These are phyloP conservation scores for Penicillium oxalicum DNA, from an alignment of 2,329 filamentous ascomycete species.

Conservation along the genomic window DNA sequence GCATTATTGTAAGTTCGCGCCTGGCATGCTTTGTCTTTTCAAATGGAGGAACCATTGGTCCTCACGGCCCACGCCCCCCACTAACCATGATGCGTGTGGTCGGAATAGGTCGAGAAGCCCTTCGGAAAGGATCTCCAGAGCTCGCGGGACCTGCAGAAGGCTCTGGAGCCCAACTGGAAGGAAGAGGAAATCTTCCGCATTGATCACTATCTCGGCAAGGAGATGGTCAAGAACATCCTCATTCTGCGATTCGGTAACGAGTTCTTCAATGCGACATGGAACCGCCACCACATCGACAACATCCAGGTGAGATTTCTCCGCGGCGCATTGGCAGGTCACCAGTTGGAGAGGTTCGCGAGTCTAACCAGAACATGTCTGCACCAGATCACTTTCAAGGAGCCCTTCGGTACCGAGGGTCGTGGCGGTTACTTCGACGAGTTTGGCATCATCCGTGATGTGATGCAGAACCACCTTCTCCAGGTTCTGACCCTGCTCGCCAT, in stretches of 20 bases:
- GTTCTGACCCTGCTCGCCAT: conserved; percentile 93
- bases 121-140: conserved; percentile 96
- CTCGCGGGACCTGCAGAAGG: conserved; percentile 90
- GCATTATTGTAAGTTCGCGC: conserved; percentile 70
- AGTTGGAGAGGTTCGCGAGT: not conserved
- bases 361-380: not conserved
- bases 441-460: conserved; percentile 97
- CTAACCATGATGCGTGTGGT: conserved; percentile 17
- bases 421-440: conserved; percentile 99
- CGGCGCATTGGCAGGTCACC: too few species aligned
- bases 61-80: not conserved
- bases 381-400: conserved; percentile 95
- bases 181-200: conserved; percentile 99
- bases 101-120: conserved; percentile 83
- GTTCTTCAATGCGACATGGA: conserved; percentile 98
- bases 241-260: conserved; percentile 98
- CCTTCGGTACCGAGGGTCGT: conserved; percentile 94
- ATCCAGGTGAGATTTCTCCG: conserved; percentile 56
- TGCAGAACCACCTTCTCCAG: conserved; percentile 98
- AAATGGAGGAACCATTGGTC: too few species aligned
- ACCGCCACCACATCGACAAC: conserved; percentile 98
- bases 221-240: conserved; percentile 99
- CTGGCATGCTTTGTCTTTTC: not conserved
- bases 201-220: conserved; percentile 98
- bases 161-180: conserved; percentile 94